Evolutionary conservation across 768 basidiomycete genomes (phyloP).

Genomic region (Pleurotus tuber-regium): DNA sequence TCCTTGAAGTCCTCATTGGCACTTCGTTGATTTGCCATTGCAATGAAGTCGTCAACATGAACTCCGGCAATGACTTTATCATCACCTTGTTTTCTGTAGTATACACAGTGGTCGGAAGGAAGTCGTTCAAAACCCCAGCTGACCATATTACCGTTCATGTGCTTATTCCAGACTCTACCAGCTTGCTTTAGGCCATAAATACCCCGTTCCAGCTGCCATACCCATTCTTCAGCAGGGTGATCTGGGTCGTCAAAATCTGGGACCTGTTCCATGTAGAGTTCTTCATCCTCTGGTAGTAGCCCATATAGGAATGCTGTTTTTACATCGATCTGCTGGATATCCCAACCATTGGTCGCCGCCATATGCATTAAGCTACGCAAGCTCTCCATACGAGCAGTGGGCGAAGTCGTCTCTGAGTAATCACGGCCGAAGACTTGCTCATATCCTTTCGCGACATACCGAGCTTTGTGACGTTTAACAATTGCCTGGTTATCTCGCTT

Average conservation of each 20-base stretch:
- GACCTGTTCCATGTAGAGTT: conserved; percentile 33
- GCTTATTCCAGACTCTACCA: conserved; percentile 30
- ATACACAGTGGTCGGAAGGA: conserved; percentile 30
- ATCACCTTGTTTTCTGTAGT: conserved; percentile 13
- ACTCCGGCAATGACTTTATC: conserved; percentile 27
- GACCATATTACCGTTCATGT: conserved; percentile 24
- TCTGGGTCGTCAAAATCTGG: conserved; percentile 20
- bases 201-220: neutral
- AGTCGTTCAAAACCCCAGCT: conserved; percentile 28
- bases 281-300: conserved; percentile 24
- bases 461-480: conserved; percentile 29
- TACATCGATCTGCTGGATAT: conserved; percentile 36
- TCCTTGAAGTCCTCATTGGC: conserved; percentile 21
- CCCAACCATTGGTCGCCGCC: conserved; percentile 30
- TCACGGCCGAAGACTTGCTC: conserved; percentile 39
- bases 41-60: conserved; percentile 34
- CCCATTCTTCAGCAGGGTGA: conserved; percentile 20
- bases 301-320: conserved; percentile 39
- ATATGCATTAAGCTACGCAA: conserved; percentile 33
- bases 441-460: conserved; percentile 41
- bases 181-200: conserved; percentile 34
- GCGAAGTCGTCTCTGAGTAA: conserved; percentile 39
- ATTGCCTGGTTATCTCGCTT: conserved; percentile 27
- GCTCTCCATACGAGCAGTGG: conserved; percentile 36
- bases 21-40: conserved; percentile 13